These are phyloP conservation scores for Calonectria leucothoes DNA, from an alignment of 2,329 filamentous ascomycete species.

Conservation along the genomic window DNA sequence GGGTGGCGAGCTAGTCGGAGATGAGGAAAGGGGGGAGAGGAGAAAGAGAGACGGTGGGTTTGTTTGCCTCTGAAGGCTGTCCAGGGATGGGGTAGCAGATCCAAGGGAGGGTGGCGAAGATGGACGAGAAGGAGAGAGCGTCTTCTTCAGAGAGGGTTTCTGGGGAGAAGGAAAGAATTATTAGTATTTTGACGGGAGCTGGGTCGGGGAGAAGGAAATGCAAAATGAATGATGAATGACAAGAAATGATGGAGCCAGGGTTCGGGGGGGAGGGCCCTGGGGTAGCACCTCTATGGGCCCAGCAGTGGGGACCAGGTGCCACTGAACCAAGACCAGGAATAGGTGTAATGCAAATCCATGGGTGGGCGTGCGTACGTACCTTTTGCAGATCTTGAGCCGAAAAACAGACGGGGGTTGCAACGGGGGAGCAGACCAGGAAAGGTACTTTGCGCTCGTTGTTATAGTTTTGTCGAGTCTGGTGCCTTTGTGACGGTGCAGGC, in stretches of 20 bases:
- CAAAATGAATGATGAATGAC: slow-evolving; percentile 5
- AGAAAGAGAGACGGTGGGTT: background rate
- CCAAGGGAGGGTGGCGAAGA: background rate
- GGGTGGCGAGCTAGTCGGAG: slow-evolving; percentile 2
- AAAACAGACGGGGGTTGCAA: background rate
- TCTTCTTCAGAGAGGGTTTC: background rate
- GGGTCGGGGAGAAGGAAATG: background rate
- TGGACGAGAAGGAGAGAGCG: background rate
- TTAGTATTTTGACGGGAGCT: background rate
- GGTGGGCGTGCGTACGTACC: slow-evolving; percentile 4
- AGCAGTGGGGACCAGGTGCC: slow-evolving; percentile 18
- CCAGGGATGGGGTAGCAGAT: background rate
- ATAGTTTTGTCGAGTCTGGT: background rate
- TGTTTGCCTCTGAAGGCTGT: background rate
- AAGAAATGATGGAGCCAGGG: background rate
- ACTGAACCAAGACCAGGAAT: slow-evolving; percentile 9
- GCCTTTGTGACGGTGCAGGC: background rate
- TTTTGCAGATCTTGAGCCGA: slow-evolving; percentile 4
- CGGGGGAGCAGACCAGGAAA: background rate
- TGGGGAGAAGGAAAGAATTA: background rate
- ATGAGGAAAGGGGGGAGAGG: background rate
- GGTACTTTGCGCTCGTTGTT: background rate
- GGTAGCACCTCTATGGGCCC: background rate
- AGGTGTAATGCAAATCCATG: slow-evolving; percentile 3
- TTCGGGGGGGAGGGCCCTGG: background rate